These are phyloP conservation scores for Phyllosticta capitalensis DNA, from an alignment of 2,329 filamentous ascomycete genomes.

Conservation along the genomic window DNA sequence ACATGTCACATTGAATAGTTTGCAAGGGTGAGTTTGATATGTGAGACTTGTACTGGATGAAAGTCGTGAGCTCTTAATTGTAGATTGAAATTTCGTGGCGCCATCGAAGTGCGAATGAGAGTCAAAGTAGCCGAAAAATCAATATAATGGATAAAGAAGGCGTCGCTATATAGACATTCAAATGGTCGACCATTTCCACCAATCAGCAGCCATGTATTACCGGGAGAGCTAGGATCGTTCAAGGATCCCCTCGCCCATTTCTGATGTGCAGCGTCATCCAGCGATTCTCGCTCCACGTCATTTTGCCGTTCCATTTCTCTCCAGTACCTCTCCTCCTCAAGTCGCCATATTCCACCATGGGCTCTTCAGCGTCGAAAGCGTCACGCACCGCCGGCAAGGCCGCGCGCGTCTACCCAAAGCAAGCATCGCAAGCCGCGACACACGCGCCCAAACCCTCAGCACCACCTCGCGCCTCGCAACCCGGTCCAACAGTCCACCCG, in stretches of 20 bases:
- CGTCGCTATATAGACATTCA: too few species aligned
- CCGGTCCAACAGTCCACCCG: slow-evolving; percentile 34
- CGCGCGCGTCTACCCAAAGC: slow-evolving; percentile 47
- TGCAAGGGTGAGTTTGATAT: not conserved
- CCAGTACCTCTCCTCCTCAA: not conserved
- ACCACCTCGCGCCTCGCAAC: slow-evolving; percentile 19
- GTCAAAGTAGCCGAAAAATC: too few species aligned
- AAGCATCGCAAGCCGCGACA: slow-evolving; percentile 28
- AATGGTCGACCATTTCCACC: not conserved
- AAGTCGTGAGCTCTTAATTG: too few species aligned
- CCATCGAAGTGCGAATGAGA: too few species aligned
- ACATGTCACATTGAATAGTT: too few species aligned
- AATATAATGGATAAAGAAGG: too few species aligned
- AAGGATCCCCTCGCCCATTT: not conserved
- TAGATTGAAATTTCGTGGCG: too few species aligned
- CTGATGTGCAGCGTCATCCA: not conserved
- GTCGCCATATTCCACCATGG: slow-evolving; percentile 33
- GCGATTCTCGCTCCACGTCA: not conserved
- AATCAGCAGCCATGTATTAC: not conserved
- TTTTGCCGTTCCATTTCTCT: not conserved
- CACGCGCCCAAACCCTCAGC: slow-evolving; percentile 20
- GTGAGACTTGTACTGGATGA: not conserved
- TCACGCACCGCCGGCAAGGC: slow-evolving; percentile 40
- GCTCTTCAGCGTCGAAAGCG: slow-evolving; percentile 50
- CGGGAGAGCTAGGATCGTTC: not conserved